Evolutionary conservation across 495 filamentous ascomycete genomes (phyloP), one percentile per base, ranked within the genome.

Genomic region (Aspergillus steynii): DNA sequence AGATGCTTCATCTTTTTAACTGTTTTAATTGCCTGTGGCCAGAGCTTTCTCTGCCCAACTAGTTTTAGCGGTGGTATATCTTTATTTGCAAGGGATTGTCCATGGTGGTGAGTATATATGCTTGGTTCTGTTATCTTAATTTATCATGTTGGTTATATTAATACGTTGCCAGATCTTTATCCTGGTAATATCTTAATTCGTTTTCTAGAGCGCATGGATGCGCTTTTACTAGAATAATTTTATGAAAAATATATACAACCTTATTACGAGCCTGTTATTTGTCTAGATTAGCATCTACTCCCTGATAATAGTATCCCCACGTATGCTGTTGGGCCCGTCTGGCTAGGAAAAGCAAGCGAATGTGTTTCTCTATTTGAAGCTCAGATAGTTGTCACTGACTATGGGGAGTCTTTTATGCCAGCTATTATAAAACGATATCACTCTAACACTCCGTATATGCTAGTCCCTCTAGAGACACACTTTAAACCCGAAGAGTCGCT

Each of bases 31-130:
- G 9, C 60, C 64, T 14, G 69, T 70, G 28, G 74, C 74, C 29
- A 62, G 75, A 31, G 67, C 75, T n/a, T 55, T 78, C n/a, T 64
- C 66, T n/a, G 74, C 71, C 26, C 77, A 80, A 56, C 70, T 77
- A 29, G 63, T 66, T 6, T 61, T 69, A 51, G 71, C 66, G 2
- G 64, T 78, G 0, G 59, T 58, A 2, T 65, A 69, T 32, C 46
- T 75, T 5, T 68, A 73, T 28, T 51, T 57, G n/a, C 60, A 68
- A 55, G 71, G 67, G 14, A 34, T 68, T 51, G 68, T 72, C 54
- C 67, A 74, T 55, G 65, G 66, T 27, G 62, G 65, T 67, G 42
- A 26, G 59, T 65, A 10, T 8, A 8, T 8, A 37, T 37, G 10
- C 8, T 8, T 37, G 34, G n/a, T n/a, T 51, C 25, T 26, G 25